Evolutionary conservation across 2,329 filamentous ascomycete species (phyloP).

Genomic region (Hypoxylon rubiginosum): DNA sequence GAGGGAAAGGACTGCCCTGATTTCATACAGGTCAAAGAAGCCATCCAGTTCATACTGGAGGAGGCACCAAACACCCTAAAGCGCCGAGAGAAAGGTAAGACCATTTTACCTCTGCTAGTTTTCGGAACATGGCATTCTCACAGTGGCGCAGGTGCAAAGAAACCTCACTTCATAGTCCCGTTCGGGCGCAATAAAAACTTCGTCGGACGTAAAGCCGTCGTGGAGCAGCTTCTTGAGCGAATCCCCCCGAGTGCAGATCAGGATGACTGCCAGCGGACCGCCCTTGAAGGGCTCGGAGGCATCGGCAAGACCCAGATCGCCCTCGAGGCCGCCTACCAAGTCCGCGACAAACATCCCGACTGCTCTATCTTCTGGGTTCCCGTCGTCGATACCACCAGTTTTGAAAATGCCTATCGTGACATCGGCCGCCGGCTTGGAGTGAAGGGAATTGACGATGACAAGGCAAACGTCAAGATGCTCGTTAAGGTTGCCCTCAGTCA

Average conservation of each 20-base stretch:
- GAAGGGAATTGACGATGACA: conserved; percentile 50
- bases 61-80: too few relatives aligned
- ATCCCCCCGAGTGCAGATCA: conserved; percentile 23
- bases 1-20: too few relatives aligned
- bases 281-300: conserved; percentile 52
- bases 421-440: conserved; percentile 52
- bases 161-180: conserved; percentile 29
- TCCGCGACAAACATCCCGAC: conserved; percentile 45
- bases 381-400: conserved; percentile 44
- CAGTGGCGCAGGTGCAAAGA: too few relatives aligned
- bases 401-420: conserved; percentile 49
- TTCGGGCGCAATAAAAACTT: conserved; percentile 39
- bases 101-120: too few relatives aligned
- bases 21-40: too few relatives aligned
- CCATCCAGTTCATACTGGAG: too few relatives aligned
- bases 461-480: conserved; percentile 53
- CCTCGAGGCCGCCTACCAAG: conserved; percentile 52
- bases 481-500: conserved; percentile 53
- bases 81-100: too few relatives aligned
- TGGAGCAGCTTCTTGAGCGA: conserved; percentile 21
- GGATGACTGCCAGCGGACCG: conserved; percentile 46
- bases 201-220: conserved; percentile 26
- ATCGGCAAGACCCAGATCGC: conserved; percentile 58
- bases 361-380: conserved; percentile 60
- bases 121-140: too few relatives aligned